A percentile compares a stretch with the other conserved stretches of the same genome.
phyloP scores from a whole-genome alignment of 495 filamentous ascomycete genomes.

The Astrothelium macrocarpum region DNA sequence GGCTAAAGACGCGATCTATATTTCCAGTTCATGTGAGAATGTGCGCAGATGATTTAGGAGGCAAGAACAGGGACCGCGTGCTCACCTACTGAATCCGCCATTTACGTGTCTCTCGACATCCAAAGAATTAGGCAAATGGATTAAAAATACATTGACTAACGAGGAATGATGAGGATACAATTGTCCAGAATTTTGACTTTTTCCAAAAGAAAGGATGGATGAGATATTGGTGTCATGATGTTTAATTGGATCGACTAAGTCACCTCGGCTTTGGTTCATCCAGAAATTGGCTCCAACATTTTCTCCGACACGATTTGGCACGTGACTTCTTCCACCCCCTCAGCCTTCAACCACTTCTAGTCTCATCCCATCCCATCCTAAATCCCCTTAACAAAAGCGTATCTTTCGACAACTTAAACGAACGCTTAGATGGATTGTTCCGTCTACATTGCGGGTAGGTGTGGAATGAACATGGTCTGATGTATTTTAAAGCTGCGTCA shows the following conservation, averaged over 20 bases:
- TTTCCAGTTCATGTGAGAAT: neutral
- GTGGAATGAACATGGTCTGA: too few species aligned
- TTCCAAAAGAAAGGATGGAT: neutral
- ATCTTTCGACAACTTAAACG: too few species aligned
- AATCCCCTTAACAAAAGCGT: too few species aligned
- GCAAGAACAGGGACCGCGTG: neutral
- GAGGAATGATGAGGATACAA: neutral
- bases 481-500: too few species aligned
- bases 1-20: conserved; percentile 91
- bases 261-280: neutral
- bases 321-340: neutral
- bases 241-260: neutral
- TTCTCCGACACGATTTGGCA: neutral
- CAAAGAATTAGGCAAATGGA: neutral
- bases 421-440: too few species aligned
- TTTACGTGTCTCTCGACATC: neutral
- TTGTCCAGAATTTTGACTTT: neutral
- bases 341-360: neutral
- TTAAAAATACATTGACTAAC: neutral
- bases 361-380: neutral
- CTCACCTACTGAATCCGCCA: conserved; percentile 18
- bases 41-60: neutral
- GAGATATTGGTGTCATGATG: neutral
- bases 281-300: neutral
- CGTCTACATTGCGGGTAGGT: too few species aligned